Conservation (phyloP, 2,329 filamentous ascomycete species). For the Phaeosphaeriaceae sp. region DNA sequence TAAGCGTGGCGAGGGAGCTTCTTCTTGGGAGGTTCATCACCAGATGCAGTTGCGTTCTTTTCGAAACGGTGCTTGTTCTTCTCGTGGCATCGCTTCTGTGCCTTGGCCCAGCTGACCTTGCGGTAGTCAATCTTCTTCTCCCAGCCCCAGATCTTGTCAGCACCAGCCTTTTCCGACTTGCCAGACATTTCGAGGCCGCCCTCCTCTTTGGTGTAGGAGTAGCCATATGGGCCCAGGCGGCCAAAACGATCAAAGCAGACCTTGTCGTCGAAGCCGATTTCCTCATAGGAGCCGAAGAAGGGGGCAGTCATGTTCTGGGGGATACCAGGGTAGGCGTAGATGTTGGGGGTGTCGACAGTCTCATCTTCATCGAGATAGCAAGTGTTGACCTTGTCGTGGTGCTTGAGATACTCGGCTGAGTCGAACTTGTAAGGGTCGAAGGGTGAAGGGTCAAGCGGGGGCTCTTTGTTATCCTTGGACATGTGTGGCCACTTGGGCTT, state of each 20-base stretch:
- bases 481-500: constrained; percentile 45
- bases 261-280: constrained; percentile 55
- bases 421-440: constrained; percentile 56
- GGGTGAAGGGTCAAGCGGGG: constrained; percentile 47
- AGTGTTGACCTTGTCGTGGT: constrained; percentile 60
- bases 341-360: constrained; percentile 63
- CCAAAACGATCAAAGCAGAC: constrained; percentile 60
- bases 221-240: constrained; percentile 58
- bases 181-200: constrained; percentile 58
- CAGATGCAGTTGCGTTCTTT: constrained; percentile 38
- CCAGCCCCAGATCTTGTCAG: constrained; percentile 57
- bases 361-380: constrained; percentile 70
- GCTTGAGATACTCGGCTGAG: constrained; percentile 52
- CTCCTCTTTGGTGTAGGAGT: constrained; percentile 54
- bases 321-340: constrained; percentile 68
- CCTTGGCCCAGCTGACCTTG: constrained; percentile 56
- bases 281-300: constrained; percentile 57
- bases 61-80: constrained; percentile 58
- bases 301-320: constrained; percentile 57
- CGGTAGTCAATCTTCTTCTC: constrained; percentile 56
- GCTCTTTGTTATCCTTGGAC: constrained; percentile 47
- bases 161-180: constrained; percentile 53
- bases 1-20: constrained; percentile 72
- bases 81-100: constrained; percentile 55
- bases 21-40: constrained; percentile 46